Percentiles rank a stretch among this genome's conserved stretches.
These are phyloP conservation scores for Talaromyces liani DNA, from an alignment of 495 filamentous ascomycete species.

Conservation along the genomic window DNA sequence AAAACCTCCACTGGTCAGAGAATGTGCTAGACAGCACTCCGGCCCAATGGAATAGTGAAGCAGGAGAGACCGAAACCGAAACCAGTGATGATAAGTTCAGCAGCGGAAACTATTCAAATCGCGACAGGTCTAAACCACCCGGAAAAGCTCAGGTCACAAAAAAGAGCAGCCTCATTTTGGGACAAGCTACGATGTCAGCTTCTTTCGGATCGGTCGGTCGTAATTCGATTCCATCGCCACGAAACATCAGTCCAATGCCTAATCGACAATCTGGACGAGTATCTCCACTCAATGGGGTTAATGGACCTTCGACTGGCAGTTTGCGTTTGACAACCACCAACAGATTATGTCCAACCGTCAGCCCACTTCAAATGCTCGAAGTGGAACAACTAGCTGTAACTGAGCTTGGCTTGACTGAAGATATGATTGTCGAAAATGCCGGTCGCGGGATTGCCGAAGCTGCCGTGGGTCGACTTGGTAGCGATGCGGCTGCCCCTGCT, in stretches of 20 bases:
- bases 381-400: constrained; percentile 80
- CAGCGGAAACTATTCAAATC: constrained; percentile 46
- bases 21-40: constrained; percentile 71
- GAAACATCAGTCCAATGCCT: constrained; percentile 36
- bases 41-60: constrained; percentile 60
- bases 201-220: constrained; percentile 31
- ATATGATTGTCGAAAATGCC: constrained; percentile 86
- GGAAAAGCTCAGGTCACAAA: constrained; percentile 46
- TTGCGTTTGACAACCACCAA: constrained; percentile 53
- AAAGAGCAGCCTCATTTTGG: constrained; percentile 50
- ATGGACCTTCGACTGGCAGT: constrained; percentile 22
- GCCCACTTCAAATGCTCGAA: constrained; percentile 78
- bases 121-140: constrained; percentile 45
- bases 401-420: constrained; percentile 77
- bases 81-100: constrained; percentile 49
- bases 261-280: constrained; percentile 26
- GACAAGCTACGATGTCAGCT: constrained; percentile 24
- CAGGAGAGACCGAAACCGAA: constrained; percentile 52
- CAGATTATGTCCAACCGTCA: constrained; percentile 69
- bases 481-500: constrained; percentile 46
- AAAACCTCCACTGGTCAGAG: constrained; percentile 86
- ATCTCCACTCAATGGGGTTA: constrained; percentile 29
- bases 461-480: constrained; percentile 50
- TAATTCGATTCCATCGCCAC: constrained; percentile 31
- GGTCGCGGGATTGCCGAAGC: constrained; percentile 82